Evolutionary conservation across 345 rosid species (phyloP).

Genomic region (Firmiana major): DNA sequence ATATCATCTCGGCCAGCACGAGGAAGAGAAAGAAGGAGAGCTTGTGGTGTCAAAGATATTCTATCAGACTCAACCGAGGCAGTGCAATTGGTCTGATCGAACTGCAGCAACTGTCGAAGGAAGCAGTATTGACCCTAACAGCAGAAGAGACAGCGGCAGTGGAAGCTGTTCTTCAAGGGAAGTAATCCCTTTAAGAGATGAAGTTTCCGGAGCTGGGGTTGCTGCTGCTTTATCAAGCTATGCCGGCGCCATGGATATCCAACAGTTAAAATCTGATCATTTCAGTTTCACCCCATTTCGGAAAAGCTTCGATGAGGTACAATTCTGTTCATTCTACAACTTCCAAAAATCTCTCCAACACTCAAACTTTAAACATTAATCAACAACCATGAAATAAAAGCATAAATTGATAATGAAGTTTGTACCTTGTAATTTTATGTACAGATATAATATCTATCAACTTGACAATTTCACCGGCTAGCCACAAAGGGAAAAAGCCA

Average conservation of each 20-base stretch:
- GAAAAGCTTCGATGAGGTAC: constrained; percentile 88
- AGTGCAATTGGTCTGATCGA: constrained; percentile 79
- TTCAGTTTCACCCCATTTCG: constrained; percentile 65
- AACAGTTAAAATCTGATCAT: constrained; percentile 55
- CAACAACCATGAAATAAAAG: background rate
- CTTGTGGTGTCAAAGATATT: constrained; percentile 96
- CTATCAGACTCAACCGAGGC: constrained; percentile 97
- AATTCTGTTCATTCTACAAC: background rate
- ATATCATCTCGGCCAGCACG: constrained; percentile 88
- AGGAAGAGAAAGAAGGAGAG: constrained; percentile 98
- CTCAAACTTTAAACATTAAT: background rate
- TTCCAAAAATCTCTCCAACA: background rate
- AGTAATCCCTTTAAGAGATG: constrained; percentile 44
- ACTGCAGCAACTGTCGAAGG: constrained; percentile 44
- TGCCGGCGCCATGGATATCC: constrained; percentile 51
- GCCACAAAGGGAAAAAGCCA: background rate
- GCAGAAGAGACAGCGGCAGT: constrained; percentile 60
- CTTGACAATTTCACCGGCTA: background rate
- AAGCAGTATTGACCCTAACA: constrained; percentile 37
- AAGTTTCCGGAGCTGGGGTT: constrained; percentile 30
- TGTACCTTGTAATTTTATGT: background rate
- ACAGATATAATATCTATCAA: background rate
- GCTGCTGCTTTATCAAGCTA: constrained; percentile 47
- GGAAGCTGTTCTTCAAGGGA: constrained; percentile 78
- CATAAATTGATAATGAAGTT: background rate